Percentiles rank a stretch among this genome's conserved stretches.
phyloP scores from a whole-genome alignment of 352 stramenopile species.

The Globisporangium echinulatum region DNA sequence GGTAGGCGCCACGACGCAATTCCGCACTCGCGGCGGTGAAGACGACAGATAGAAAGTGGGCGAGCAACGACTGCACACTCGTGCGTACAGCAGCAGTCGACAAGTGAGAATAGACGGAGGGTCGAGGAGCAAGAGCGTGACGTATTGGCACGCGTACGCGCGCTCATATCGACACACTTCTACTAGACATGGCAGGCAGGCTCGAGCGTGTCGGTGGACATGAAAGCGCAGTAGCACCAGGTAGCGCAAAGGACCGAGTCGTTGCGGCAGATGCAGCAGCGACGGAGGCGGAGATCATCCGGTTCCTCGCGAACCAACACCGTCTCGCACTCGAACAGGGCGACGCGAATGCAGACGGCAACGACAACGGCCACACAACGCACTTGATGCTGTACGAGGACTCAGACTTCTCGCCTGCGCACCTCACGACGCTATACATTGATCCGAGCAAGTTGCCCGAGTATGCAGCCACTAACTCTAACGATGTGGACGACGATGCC shows the following conservation, averaged over 20 bases:
- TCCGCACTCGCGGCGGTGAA: too few relatives aligned
- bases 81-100: too few relatives aligned
- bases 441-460: constrained; percentile 51
- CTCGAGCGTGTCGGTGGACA: neutral
- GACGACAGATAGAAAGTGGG: too few relatives aligned
- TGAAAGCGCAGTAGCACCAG: neutral
- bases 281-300: constrained; percentile 42
- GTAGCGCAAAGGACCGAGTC: neutral
- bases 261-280: neutral
- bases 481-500: neutral
- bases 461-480: constrained; percentile 30
- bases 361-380: neutral
- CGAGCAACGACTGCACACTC: too few relatives aligned
- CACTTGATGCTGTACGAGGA: constrained; percentile 44
- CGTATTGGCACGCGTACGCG: too few relatives aligned
- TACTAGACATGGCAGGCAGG: neutral
- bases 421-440: constrained; percentile 47
- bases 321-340: constrained; percentile 5
- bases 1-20: too few relatives aligned
- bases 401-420: constrained; percentile 34
- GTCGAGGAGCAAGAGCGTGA: too few relatives aligned
- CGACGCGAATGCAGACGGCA: too few relatives aligned
- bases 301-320: constrained; percentile 22
- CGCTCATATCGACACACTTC: too few relatives aligned
- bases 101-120: too few relatives aligned